Conservation (phyloP, 2,329 filamentous ascomycete species). For the Exutisphaerella laricina region DNA sequence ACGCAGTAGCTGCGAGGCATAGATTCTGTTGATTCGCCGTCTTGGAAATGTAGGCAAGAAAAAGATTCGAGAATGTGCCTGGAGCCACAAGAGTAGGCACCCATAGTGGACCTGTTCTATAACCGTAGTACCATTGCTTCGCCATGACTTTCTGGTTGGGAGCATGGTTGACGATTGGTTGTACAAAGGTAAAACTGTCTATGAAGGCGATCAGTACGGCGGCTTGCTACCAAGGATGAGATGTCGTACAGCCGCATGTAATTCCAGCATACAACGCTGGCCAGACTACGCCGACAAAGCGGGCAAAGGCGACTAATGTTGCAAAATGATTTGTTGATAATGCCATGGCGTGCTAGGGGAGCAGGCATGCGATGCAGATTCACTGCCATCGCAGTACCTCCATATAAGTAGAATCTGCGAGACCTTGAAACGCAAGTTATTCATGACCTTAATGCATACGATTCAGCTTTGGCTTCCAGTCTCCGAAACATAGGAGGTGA, state of each 20-base stretch:
- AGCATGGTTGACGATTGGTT: conserved; percentile 33
- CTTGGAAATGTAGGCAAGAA: conserved; percentile 21
- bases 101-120: conserved; percentile 33
- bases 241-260: conserved; percentile 22
- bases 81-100: conserved; percentile 35
- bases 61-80: conserved; percentile 31
- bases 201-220: too few species aligned
- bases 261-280: conserved; percentile 23
- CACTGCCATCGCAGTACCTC: too few species aligned
- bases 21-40: conserved; percentile 9
- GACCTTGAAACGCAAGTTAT: too few species aligned
- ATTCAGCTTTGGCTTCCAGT: conserved; percentile 1
- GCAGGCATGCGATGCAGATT: too few species aligned
- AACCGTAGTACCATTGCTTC: conserved; percentile 38
- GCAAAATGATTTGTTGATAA: neutral
- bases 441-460: too few species aligned
- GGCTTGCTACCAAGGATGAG: too few species aligned
- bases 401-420: too few species aligned
- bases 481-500: too few species aligned
- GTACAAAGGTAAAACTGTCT: conserved; percentile 35
- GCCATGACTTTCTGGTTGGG: conserved; percentile 32
- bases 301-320: conserved; percentile 1
- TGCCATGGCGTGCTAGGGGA: neutral
- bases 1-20: conserved; percentile 25
- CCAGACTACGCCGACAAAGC: conserved; percentile 24